A percentile compares a stretch with the other conserved stretches of the same genome.
Conservation (phyloP, 140 eudicot genomes). For the Stevia rebaudiana region DNA sequence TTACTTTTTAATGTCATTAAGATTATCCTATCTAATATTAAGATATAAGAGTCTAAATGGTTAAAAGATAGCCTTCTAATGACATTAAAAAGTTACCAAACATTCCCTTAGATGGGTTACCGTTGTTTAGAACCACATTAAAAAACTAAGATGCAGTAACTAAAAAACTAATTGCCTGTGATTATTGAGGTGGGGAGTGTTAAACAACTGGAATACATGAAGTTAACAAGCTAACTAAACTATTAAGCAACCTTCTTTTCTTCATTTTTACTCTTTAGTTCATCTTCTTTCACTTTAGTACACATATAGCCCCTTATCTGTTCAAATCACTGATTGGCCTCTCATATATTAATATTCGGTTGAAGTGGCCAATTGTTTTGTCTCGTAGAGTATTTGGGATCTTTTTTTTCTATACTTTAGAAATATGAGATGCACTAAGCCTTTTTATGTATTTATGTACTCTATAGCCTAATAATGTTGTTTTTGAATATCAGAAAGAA, state of each 20-base stretch:
- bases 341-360: background rate
- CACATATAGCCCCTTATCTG: constrained; percentile 12
- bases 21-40: no score
- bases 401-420: no score
- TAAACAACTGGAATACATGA: constrained; percentile 11
- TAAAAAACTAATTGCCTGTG: background rate
- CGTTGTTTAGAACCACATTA: no score
- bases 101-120: no score
- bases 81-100: no score
- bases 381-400: background rate
- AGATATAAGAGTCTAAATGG: no score
- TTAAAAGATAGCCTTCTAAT: no score
- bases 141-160: background rate
- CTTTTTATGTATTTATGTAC: no score
- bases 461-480: no score
- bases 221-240: constrained; percentile 27
- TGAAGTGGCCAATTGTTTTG: background rate
- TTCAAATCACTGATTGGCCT: constrained; percentile 1
- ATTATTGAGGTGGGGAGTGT: constrained; percentile 4
- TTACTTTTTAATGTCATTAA: no score
- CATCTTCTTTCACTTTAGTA: background rate
- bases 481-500: no score
- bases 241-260: constrained; percentile 28
- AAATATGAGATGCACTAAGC: no score
- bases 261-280: constrained; percentile 21